phyloP scores from a whole-genome alignment of 1,139 yeast genomes.

The Geotrichum cucujoidarum region DNA sequence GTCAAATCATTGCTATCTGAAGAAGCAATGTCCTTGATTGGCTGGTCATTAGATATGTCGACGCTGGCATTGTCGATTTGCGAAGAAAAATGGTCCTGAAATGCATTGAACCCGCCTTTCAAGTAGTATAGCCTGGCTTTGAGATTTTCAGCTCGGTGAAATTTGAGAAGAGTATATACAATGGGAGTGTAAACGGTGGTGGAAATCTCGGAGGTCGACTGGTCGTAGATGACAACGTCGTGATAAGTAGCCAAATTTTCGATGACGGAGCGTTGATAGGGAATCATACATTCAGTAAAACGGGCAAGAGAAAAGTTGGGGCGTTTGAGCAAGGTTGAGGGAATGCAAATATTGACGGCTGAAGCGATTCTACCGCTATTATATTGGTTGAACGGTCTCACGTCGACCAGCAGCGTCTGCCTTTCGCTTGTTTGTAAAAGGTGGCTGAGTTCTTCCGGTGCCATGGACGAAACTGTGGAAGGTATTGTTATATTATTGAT shows the following conservation, averaged over 20 bases:
- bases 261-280: conserved; percentile 36
- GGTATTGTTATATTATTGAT: conserved; percentile 18
- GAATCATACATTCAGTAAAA: conserved; percentile 52
- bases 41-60: background rate
- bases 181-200: conserved; percentile 32
- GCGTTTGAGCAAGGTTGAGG: conserved; percentile 71
- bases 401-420: conserved; percentile 46
- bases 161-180: conserved; percentile 45
- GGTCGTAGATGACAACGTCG: conserved; percentile 51
- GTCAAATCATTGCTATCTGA: background rate
- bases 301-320: conserved; percentile 54
- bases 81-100: conserved; percentile 31
- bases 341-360: conserved; percentile 67
- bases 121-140: conserved; percentile 29
- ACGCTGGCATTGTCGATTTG: conserved; percentile 23
- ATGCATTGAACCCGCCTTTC: conserved; percentile 37
- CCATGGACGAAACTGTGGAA: conserved; percentile 1
- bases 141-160: conserved; percentile 37
- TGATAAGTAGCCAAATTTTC: conserved; percentile 28
- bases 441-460: conserved; percentile 15
- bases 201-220: conserved; percentile 36
- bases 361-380: conserved; percentile 47
- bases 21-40: background rate
- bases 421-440: background rate
- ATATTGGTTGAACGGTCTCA: conserved; percentile 65